Conservation (phyloP, 1,139 yeast genomes). For the Candida freyschussii region DNA sequence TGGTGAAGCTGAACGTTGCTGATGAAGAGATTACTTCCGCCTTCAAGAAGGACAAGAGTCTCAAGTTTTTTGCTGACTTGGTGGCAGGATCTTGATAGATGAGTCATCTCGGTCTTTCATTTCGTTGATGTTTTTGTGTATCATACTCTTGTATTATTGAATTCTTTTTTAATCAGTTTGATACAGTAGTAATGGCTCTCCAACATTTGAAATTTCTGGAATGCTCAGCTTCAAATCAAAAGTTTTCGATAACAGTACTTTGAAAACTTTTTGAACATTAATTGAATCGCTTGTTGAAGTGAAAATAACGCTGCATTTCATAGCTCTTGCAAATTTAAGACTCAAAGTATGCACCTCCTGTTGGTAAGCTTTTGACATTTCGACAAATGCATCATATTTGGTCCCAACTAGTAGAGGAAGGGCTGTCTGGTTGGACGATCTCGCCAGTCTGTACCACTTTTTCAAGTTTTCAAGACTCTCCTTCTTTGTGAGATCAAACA, state of each 20-base stretch:
- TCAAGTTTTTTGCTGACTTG: conserved; percentile 21
- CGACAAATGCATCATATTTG: conserved; percentile 84
- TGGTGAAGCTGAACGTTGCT: conserved; percentile 61
- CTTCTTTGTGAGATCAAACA: conserved; percentile 88
- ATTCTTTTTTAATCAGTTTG: conserved; percentile 26
- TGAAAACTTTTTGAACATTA: conserved; percentile 91
- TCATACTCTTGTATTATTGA: not conserved
- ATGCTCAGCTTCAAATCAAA: conserved; percentile 81
- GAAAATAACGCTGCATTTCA: conserved; percentile 87
- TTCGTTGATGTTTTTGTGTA: too few relatives aligned
- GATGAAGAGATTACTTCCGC: conserved; percentile 64
- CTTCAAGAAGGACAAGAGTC: conserved; percentile 34
- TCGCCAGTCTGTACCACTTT: conserved; percentile 93
- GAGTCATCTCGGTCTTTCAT: too few relatives aligned
- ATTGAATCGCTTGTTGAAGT: conserved; percentile 92
- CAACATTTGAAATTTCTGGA: conserved; percentile 77
- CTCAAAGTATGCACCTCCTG: conserved; percentile 82
- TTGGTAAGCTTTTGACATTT: conserved; percentile 76
- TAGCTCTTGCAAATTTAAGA: conserved; percentile 80
- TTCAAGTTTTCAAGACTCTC: conserved; percentile 81
- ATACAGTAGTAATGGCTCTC: conserved; percentile 85
- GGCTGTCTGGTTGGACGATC: conserved; percentile 88
- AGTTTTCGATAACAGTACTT: conserved; percentile 85
- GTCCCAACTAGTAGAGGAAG: conserved; percentile 93
- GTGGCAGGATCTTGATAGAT: not conserved